phyloP scores from a whole-genome alignment of 2,329 filamentous ascomycete species.

The Ceratocystiopsis sp. region DNA sequence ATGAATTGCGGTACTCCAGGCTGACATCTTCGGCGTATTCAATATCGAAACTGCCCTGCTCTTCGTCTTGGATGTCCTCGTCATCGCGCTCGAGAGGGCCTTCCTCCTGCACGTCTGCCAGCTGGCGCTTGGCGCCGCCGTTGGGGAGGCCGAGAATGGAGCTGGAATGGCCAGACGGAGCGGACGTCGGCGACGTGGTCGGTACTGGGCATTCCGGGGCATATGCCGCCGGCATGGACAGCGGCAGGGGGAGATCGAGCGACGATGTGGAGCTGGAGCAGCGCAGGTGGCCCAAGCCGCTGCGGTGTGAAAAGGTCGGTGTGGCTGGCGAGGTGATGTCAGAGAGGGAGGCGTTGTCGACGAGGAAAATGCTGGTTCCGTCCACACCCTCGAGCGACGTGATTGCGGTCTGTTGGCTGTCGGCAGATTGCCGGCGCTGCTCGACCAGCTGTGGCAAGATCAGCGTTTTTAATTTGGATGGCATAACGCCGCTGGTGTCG shows the following conservation, averaged over 20 bases:
- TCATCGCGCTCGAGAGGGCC: conserved; percentile 54
- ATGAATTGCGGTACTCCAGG: conserved; percentile 28
- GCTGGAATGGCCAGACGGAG: not conserved
- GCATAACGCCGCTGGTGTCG: too few species aligned
- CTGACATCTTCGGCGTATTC: conserved; percentile 31
- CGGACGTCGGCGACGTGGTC: conserved; percentile 28
- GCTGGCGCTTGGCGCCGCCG: conserved; percentile 40
- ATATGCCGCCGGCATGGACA: conserved; percentile 17
- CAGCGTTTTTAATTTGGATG: conserved; percentile 30
- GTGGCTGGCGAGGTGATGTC: conserved; percentile 54
- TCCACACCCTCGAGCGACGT: conserved; percentile 23
- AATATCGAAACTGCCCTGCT: not conserved
- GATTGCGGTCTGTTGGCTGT: not conserved
- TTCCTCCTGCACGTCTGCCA: conserved; percentile 79
- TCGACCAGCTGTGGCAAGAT: conserved; percentile 36
- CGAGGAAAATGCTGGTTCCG: conserved; percentile 25
- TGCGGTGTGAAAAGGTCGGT: conserved; percentile 42
- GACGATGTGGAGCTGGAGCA: conserved; percentile 64
- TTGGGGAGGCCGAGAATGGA: conserved; percentile 4
- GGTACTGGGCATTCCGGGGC: conserved; percentile 29
- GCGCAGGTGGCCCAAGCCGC: conserved; percentile 32
- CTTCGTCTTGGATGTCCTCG: not conserved
- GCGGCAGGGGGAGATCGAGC: conserved; percentile 39
- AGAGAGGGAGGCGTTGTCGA: conserved; percentile 37
- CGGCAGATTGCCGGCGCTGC: conserved; percentile 17